Conservation (phyloP, 2,329 filamentous ascomycete species). For the Ilyonectria mors-panacis region DNA sequence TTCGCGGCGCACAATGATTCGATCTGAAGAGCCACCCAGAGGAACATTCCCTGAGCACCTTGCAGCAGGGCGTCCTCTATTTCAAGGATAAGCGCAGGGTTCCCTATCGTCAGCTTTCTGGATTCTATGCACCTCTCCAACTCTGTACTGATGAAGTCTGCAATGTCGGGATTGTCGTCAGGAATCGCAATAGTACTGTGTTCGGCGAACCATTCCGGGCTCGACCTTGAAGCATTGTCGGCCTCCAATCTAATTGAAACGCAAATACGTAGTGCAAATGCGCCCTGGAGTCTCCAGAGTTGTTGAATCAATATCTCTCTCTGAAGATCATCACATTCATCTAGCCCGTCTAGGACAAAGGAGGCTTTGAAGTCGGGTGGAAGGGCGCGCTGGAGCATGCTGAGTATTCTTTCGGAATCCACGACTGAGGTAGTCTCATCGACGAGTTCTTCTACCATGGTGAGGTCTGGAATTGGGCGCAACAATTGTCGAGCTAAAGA, state of each 20-base stretch:
- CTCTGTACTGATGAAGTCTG: constrained; percentile 36
- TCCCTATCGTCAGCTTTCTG: constrained; percentile 29
- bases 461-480: background rate
- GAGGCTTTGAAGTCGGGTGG: background rate
- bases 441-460: background rate
- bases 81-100: constrained; percentile 37
- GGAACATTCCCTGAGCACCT: constrained; percentile 56
- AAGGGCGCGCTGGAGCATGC: background rate
- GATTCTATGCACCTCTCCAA: constrained; percentile 7
- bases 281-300: background rate
- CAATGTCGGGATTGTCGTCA: constrained; percentile 45
- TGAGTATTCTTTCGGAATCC: constrained; percentile 5
- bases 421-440: rapidly evolving
- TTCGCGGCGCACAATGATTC: constrained; percentile 51
- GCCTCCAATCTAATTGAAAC: background rate
- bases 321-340: constrained; percentile 27
- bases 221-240: background rate
- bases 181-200: constrained; percentile 20
- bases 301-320: background rate
- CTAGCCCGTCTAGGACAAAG: constrained; percentile 37
- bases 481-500: constrained; percentile 56
- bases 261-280: constrained; percentile 13
- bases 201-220: background rate
- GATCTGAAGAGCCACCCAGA: constrained; percentile 56
- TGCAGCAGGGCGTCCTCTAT: constrained; percentile 38